Base-by-base conservation (phyloP, 2,329 filamentous ascomycete genomes). In the Ophiostoma novo-ulmi region DNA sequence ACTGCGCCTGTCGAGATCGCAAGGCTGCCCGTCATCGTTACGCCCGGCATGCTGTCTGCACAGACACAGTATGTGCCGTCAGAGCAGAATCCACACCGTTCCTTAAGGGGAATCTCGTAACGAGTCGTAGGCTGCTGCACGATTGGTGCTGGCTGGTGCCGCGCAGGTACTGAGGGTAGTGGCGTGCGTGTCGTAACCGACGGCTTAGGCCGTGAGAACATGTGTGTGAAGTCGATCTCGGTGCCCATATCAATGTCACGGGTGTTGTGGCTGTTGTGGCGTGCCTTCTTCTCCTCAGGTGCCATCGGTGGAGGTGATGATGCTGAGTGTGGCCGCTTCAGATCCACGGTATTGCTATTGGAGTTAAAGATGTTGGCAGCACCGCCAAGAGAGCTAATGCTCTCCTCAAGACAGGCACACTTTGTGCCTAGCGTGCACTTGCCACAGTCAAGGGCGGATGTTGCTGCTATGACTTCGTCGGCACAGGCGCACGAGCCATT, bases 21-120 rank as follows among this genome's bases (percentile, higher is more conserved):
- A 14, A 80, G 79, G 75, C 81, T 80, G 68, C 80, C 79, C 0
- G 81, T 79, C 41, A 79, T 80, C 20, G 74, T 74, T 14, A 75
- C 68, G 14, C 76, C 73, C 17, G 75, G 73, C 72, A 78, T 77
- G 22, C 77, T 74, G 11, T 94, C 91, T 35, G 91, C 91, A 78
- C 92, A 95, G 74, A 93, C 88, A 77, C 92, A 95, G 75, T 92
- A 92, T 0, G 90, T 93, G 5, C 91, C 91, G 72, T 94, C 91
- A 73, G 89, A 87, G 79, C 92, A 95, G 80, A 95, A 95, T 7
- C 92, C 92, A 78, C 92, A 95, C 26, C 87, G 85, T 75, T 94
- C 91, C 73, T 87, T 85, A 5, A 85, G 82, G 13, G 82, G 80
- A 61, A 85, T 79, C n/a, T 74, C 70, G 20, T 70, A 77, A 71